Evolutionary conservation across 2,329 filamentous ascomycete genomes (phyloP).

Genomic region (Ramularia endophylla): DNA sequence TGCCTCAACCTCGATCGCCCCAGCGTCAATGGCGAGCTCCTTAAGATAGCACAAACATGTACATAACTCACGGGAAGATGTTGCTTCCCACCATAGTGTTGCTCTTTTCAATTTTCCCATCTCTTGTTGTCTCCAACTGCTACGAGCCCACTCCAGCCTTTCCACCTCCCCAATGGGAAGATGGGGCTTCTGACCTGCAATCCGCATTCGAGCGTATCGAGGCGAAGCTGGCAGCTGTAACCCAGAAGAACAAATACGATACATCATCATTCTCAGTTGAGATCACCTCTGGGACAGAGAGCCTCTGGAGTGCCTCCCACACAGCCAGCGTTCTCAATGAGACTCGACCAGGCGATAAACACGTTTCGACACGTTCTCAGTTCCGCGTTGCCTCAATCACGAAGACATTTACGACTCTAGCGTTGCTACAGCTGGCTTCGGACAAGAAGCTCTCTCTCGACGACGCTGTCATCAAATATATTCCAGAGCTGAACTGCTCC

Average conservation of each 20-base stretch:
- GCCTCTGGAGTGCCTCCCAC: constrained; percentile 36
- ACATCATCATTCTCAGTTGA: constrained; percentile 37
- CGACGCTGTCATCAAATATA: constrained; percentile 39
- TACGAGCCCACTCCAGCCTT: constrained; percentile 35
- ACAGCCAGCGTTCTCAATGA: constrained; percentile 33
- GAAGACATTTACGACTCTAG: constrained; percentile 47
- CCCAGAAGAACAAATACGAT: constrained; percentile 27
- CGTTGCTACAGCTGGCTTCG: constrained; percentile 50
- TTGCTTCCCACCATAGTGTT: too few species aligned
- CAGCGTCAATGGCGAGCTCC: too few species aligned
- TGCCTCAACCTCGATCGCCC: too few species aligned
- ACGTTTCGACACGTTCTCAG: constrained; percentile 34
- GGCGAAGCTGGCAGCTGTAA: constrained; percentile 20
- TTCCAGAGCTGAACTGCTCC: constrained; percentile 43
- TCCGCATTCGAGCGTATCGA: constrained; percentile 30
- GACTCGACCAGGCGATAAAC: constrained; percentile 31
- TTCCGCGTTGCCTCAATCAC: constrained; percentile 37
- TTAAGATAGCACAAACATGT: too few species aligned
- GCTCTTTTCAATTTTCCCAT: too few species aligned
- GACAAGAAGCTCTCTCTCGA: constrained; percentile 44
- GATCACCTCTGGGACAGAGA: constrained; percentile 33
- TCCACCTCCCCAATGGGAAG: constrained; percentile 28
- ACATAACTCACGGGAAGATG: too few species aligned
- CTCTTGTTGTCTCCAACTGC: constrained; percentile 20
- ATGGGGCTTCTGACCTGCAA: constrained; percentile 26